Evolutionary conservation across 108 stramenopile species (phyloP), one percentile per base, ranked within the genome.

Genomic region (Nitzschia putrida): DNA sequence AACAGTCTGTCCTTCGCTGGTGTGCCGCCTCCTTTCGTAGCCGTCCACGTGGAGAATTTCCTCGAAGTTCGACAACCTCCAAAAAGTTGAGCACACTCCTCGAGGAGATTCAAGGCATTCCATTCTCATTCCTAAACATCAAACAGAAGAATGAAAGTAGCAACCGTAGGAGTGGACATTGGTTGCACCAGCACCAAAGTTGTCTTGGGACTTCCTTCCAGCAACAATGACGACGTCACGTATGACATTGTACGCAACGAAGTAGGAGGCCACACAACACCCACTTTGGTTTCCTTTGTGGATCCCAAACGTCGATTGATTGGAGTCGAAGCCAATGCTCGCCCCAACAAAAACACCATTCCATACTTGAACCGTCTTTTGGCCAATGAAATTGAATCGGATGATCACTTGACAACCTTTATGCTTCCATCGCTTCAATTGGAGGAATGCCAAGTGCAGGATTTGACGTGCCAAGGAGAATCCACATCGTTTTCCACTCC

Each of bases 131-230:
- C n/a, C n/a, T n/a, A n/a, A n/a, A n/a, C n/a, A n/a, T n/a, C n/a
- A n/a, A n/a, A n/a, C n/a, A n/a, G n/a, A n/a, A n/a, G n/a, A n/a
- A n/a, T n/a, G n/a, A n/a, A n/a, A n/a, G n/a, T n/a, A n/a, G 44
- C 44, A 9, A 44, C 13, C 13, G 84, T 82, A 20, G 84, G 84
- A 21, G 52, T 85, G 41, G 80, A 84, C 40, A 53, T 84, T 38
- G 84, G 84, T 61, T n/a, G 71, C 44, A 72, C 65, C 38, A 57
- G 74, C n/a, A 79, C 83, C 59, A 84, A 84, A 60, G 63, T 76
- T 29, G 67, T 72, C 14, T 43, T 76, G 45, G 78, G 73, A 16
- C 37, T 52, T 10, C 23, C 21, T 0, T 21, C 51, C 41, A 42
- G 60, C 22, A 69, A 74, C 66, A 44, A 11, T 13, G 11, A 44